Conservation (phyloP, 495 filamentous ascomycete genomes). For the Xylaria nigripes region DNA sequence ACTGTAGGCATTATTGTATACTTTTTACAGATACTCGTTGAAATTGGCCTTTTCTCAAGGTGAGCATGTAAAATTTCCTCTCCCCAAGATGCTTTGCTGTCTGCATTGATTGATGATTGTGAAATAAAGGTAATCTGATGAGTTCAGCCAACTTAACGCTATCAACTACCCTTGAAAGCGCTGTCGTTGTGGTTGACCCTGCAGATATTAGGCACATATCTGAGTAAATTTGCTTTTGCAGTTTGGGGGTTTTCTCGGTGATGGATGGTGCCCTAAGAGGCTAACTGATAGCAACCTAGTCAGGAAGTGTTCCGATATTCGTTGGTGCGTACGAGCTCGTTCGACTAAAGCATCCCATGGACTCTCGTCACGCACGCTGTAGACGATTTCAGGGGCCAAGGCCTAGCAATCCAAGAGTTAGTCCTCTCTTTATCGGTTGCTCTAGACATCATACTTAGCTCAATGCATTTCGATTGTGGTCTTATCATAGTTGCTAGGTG, state of each 20-base stretch:
- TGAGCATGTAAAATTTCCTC: constrained; percentile 4
- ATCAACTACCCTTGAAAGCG: neutral
- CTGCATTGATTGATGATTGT: constrained; percentile 10
- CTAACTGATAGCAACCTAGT: neutral
- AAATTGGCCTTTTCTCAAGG: neutral
- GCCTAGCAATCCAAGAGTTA: too few relatives aligned
- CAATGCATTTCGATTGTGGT: too few relatives aligned
- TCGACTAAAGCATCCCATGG: too few relatives aligned
- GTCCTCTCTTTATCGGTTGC: too few relatives aligned
- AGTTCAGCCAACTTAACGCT: constrained; percentile 5
- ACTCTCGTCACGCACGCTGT: too few relatives aligned
- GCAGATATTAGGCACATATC: constrained; percentile 7
- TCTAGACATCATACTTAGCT: too few relatives aligned
- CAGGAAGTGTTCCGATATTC: neutral
- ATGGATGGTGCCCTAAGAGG: neutral
- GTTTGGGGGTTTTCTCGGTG: neutral
- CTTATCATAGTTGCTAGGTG: too few relatives aligned
- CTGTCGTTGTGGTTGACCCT: constrained; percentile 8
- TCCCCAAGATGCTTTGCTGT: too few relatives aligned
- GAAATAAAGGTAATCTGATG: constrained; percentile 11
- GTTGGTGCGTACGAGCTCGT: neutral
- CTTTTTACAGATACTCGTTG: neutral
- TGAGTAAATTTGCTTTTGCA: constrained; percentile 1
- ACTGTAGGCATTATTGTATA: neutral
- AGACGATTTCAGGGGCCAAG: too few relatives aligned